phyloP scores from a whole-genome alignment of 768 basidiomycete genomes.

The Pholiota molesta region DNA sequence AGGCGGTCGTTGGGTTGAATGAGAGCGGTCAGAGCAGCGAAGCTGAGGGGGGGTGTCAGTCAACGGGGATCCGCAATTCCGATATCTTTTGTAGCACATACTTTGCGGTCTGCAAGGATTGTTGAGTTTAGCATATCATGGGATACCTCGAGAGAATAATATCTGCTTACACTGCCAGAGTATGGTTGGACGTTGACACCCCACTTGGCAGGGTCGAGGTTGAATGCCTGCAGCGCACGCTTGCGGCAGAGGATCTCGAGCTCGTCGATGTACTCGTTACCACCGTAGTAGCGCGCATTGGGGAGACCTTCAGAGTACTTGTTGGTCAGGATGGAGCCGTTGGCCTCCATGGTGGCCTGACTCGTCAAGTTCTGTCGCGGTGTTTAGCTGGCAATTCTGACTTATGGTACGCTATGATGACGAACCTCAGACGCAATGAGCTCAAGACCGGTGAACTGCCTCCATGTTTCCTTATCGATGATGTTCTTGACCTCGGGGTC shows the following conservation, averaged over 20 bases:
- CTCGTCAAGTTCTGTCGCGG: conserved; percentile 87
- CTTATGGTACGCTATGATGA: neutral
- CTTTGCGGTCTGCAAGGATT: conserved; percentile 78
- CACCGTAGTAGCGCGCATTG: conserved; percentile 95
- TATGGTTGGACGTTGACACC: conserved; percentile 99
- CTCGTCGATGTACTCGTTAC: conserved; percentile 97
- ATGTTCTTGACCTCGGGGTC: conserved; percentile 97
- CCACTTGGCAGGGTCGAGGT: conserved; percentile 92
- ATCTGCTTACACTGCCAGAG: conserved; percentile 76
- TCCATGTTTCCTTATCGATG: conserved; percentile 99
- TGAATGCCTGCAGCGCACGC: conserved; percentile 94
- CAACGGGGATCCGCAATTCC: conserved; percentile 12
- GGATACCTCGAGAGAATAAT: neutral
- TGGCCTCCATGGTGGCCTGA: conserved; percentile 94
- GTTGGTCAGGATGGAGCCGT: conserved; percentile 98
- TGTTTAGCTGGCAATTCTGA: neutral
- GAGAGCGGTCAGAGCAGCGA: conserved; percentile 94
- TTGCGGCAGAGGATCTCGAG: conserved; percentile 94
- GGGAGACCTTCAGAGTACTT: conserved; percentile 99
- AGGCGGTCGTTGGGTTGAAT: conserved; percentile 97
- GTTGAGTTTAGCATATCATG: conserved; percentile 21
- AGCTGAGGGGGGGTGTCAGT: conserved; percentile 52
- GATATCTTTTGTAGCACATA: conserved; percentile 37
- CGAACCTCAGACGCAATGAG: conserved; percentile 97
- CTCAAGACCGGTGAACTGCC: conserved; percentile 96